These are phyloP conservation scores for Ophiostoma ips DNA, from an alignment of 2,329 filamentous ascomycete genomes.

Conservation along the genomic window DNA sequence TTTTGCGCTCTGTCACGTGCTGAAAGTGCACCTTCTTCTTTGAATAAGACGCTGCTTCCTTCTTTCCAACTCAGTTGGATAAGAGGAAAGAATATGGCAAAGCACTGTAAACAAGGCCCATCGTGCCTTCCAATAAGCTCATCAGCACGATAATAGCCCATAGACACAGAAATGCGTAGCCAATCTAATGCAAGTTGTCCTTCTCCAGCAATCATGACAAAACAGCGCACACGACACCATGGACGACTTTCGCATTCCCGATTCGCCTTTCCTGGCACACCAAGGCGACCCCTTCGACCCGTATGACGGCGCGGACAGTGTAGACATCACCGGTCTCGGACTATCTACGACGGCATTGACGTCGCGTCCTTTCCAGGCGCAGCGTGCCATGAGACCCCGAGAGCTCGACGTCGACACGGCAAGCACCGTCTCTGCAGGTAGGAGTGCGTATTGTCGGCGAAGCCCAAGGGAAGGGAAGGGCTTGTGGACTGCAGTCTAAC, in stretches of 20 bases:
- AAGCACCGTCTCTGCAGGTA: background rate
- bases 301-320: background rate
- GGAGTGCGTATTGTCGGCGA: background rate
- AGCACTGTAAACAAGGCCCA: background rate
- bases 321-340: background rate
- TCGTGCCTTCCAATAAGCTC: background rate
- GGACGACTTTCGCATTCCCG: constrained; percentile 5
- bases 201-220: background rate
- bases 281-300: background rate
- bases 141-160: background rate
- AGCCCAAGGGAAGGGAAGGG: too few relatives aligned
- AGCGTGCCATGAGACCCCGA: background rate
- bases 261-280: constrained; percentile 3
- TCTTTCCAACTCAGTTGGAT: background rate
- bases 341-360: background rate
- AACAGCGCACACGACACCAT: background rate
- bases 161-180: too few relatives aligned
- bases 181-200: too few relatives aligned
- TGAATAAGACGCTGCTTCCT: background rate
- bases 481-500: too few relatives aligned
- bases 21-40: too few relatives aligned
- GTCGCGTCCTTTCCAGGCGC: too few relatives aligned
- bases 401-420: background rate
- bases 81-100: background rate
- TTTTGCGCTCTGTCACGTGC: too few relatives aligned